phyloP scores from a whole-genome alignment of 2,329 filamentous ascomycete species.

The Clarireedia hainanense region DNA sequence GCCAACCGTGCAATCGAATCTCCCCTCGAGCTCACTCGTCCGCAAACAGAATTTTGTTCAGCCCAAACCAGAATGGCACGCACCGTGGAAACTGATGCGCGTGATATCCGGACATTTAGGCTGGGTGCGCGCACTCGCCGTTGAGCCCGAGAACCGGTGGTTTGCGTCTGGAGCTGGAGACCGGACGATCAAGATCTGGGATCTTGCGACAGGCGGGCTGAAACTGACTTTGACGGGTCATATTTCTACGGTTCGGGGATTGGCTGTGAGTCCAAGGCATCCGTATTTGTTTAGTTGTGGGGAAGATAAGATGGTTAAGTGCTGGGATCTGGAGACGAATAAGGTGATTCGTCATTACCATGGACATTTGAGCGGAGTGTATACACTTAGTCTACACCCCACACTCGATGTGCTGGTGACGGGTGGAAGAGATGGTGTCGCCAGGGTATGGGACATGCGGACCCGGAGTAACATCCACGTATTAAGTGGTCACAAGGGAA shows the following conservation, averaged over 20 bases:
- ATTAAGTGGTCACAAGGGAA: conserved; percentile 80
- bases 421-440: conserved; percentile 88
- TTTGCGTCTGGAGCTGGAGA: conserved; percentile 95
- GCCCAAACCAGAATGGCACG: conserved; percentile 86
- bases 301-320: conserved; percentile 99
- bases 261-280: conserved; percentile 87
- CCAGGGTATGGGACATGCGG: conserved; percentile 96
- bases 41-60: conserved; percentile 53
- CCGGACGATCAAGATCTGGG: conserved; percentile 98
- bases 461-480: conserved; percentile 95
- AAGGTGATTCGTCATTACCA: conserved; percentile 98
- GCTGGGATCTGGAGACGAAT: conserved; percentile 99
- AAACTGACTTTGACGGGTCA: conserved; percentile 85
- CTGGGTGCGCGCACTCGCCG: conserved; percentile 83
- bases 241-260: conserved; percentile 84
- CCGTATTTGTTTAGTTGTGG: conserved; percentile 97
- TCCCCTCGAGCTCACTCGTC: conserved; percentile 47
- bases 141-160: conserved; percentile 96
- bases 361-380: conserved; percentile 92
- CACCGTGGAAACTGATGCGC: conserved; percentile 96
- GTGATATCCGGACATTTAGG: conserved; percentile 95
- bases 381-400: conserved; percentile 86
- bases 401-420: conserved; percentile 93
- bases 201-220: conserved; percentile 79
- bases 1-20: conserved; percentile 41